Evolutionary conservation across 768 basidiomycete genomes (phyloP), one percentile per base, ranked within the genome.

Genomic region (Filobasidium floriforme): DNA sequence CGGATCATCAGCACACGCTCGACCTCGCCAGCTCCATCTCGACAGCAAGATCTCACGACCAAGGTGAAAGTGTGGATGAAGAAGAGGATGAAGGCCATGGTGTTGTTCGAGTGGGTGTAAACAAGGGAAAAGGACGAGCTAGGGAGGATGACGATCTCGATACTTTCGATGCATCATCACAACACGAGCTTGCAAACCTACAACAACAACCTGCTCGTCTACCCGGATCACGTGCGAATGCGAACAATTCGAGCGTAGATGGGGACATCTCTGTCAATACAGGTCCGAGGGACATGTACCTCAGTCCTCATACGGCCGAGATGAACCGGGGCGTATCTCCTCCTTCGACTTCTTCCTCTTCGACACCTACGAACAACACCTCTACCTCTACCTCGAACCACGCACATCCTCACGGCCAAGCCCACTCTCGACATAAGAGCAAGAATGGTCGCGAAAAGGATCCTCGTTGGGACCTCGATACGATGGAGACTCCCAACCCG

Each of bases 381-480:
- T 5, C 3, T 12, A 49, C 54, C 54, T 57, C 54, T 4, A 57
- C 54, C 5, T 19, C 54, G 54, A 24, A 24, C 54, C 18, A 24
- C 32, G 32, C 32, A 37, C 32, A 37, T 37, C 32, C 32, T 37
- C 32, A 37, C 32, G 32, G 32, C 32, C n/a, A n/a, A n/a, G n/a
- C n/a, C n/a, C 32, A 3, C 32, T 3, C 32, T 37, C 32, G 22
- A 6, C 6, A 26, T 19, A 57, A 57, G n/a, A n/a, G 15, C 22
- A 57, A 57, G n/a, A 22, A 26, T 5, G 54, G 26, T 3, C 54
- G 54, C 24, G 18, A 28, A 12, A 51, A 24, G 26, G 54, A 57
- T 57, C 22, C 6, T 24, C 22, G 54, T 2, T 57, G 54, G 54
- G 54, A 57, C 29, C 54, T 57, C 18, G 54, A 57, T 57, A 57